phyloP scores from a whole-genome alignment of 2,329 filamentous ascomycete species.

The Stagonosporopsis cucurbitacearum region DNA sequence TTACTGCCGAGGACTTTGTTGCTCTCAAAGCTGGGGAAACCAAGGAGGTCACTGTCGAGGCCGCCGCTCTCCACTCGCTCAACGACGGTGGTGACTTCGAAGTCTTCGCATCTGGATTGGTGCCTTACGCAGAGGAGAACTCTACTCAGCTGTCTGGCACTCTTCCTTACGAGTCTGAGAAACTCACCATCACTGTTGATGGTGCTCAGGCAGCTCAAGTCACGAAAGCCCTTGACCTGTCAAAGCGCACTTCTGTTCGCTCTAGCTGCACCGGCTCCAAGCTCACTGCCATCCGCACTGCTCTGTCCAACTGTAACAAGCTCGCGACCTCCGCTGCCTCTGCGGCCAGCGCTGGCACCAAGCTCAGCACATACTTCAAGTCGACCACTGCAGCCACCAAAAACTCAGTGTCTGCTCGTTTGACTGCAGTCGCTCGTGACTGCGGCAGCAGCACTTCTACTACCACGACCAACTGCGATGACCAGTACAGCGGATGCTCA shows the following conservation, averaged over 20 bases:
- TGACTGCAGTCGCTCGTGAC: constrained; percentile 59
- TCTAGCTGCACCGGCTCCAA: constrained; percentile 62
- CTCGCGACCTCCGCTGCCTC: constrained; percentile 61
- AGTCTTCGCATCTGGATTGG: constrained; percentile 60
- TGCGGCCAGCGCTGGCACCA: constrained; percentile 55
- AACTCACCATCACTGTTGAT: constrained; percentile 63
- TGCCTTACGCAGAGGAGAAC: constrained; percentile 51
- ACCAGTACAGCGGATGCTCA: constrained; percentile 61
- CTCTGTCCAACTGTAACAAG: constrained; percentile 61
- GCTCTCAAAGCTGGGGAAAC: constrained; percentile 56
- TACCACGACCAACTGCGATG: constrained; percentile 65
- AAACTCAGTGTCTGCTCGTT: constrained; percentile 40
- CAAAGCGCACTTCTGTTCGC: constrained; percentile 61
- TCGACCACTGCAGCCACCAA: constrained; percentile 56
- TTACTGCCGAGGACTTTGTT: constrained; percentile 60
- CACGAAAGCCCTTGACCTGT: constrained; percentile 51
- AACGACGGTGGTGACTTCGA: constrained; percentile 61
- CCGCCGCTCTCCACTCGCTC: constrained; percentile 63
- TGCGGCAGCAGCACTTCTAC: constrained; percentile 60
- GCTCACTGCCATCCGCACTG: constrained; percentile 55
- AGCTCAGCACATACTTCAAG: constrained; percentile 70
- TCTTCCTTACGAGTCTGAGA: constrained; percentile 66
- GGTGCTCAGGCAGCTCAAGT: constrained; percentile 59
- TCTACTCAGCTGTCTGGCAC: constrained; percentile 62
- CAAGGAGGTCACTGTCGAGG: constrained; percentile 61